phyloP scores from a whole-genome alignment of 768 basidiomycete genomes.

The Serendipita sp. region DNA sequence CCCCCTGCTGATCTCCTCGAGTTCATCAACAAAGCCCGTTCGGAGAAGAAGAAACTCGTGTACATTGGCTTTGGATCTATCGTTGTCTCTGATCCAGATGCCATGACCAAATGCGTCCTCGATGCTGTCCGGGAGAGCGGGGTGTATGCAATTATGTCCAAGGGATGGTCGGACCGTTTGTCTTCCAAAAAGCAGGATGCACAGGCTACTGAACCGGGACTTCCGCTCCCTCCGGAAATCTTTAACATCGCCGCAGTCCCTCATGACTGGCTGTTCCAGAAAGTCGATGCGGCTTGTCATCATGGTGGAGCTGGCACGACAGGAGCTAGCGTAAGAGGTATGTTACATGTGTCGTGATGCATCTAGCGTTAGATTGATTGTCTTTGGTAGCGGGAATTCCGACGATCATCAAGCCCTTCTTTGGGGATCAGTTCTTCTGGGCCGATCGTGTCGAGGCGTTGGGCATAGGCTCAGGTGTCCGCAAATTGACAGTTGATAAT shows the following conservation, averaged over 20 bases:
- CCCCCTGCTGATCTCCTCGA: slow-evolving; percentile 64
- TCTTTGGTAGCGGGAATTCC: slow-evolving; percentile 61
- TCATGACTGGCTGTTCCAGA: slow-evolving; percentile 90
- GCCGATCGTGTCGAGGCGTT: slow-evolving; percentile 95
- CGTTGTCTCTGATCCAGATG: slow-evolving; percentile 85
- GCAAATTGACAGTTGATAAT: slow-evolving; percentile 67
- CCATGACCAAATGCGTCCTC: slow-evolving; percentile 82
- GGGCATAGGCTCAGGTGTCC: slow-evolving; percentile 75
- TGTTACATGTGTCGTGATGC: slow-evolving; percentile 15
- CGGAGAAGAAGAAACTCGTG: slow-evolving; percentile 70
- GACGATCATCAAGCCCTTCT: slow-evolving; percentile 93
- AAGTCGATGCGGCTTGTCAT: slow-evolving; percentile 94
- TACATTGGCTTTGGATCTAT: slow-evolving; percentile 98
- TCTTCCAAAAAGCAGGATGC: slow-evolving; percentile 36
- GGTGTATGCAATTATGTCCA: slow-evolving; percentile 85
- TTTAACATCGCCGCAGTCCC: slow-evolving; percentile 76
- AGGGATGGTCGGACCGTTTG: slow-evolving; percentile 94
- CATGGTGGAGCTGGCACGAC: slow-evolving; percentile 97
- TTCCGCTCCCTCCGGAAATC: slow-evolving; percentile 62
- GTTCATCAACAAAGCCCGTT: slow-evolving; percentile 71
- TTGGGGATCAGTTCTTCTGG: slow-evolving; percentile 97
- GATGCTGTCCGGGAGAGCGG: slow-evolving; percentile 78
- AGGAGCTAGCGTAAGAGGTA: slow-evolving; percentile 84
- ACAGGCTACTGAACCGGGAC: slow-evolving; percentile 38
- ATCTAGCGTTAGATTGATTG: neutral